phyloP scores from a whole-genome alignment of 83 land plant species.

The Diphasiastrum complanatum region DNA sequence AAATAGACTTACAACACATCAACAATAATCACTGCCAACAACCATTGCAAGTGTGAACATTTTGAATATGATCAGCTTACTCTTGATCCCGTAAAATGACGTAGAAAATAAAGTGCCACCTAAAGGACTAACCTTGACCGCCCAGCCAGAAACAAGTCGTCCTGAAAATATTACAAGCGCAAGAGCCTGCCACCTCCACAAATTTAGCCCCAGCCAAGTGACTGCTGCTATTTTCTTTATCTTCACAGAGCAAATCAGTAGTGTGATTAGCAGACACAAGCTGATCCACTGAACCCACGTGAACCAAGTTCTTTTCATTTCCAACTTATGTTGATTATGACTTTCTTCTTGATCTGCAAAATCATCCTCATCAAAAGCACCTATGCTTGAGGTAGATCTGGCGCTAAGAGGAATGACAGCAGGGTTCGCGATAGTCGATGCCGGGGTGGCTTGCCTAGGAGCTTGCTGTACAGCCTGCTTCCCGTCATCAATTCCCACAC shows the following conservation, averaged over 20 bases:
- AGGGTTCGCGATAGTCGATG: no score
- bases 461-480: no score
- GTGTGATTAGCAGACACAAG: slow-evolving; percentile 4
- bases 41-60: no score
- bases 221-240: not conserved
- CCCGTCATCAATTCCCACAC: no score
- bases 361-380: slow-evolving; percentile 38
- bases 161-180: slow-evolving; percentile 33
- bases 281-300: slow-evolving; percentile 12
- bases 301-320: slow-evolving; percentile 10
- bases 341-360: slow-evolving; percentile 22
- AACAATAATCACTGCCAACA: no score
- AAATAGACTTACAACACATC: no score
- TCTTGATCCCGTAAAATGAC: no score
- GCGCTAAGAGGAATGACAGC: no score
- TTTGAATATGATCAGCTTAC: no score
- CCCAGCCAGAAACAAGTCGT: slow-evolving; percentile 32
- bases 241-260: slow-evolving; percentile 7
- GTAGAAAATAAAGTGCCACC: not conserved
- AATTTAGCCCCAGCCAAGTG: not conserved
- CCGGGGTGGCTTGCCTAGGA: no score
- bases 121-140: slow-evolving; percentile 24
- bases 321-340: no score
- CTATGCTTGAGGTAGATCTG: no score
- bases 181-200: slow-evolving; percentile 36